Percentiles rank a stretch among this genome's conserved stretches.
phyloP scores from a whole-genome alignment of 2,329 filamentous ascomycete genomes.

The Incumbomyces delicatus region DNA sequence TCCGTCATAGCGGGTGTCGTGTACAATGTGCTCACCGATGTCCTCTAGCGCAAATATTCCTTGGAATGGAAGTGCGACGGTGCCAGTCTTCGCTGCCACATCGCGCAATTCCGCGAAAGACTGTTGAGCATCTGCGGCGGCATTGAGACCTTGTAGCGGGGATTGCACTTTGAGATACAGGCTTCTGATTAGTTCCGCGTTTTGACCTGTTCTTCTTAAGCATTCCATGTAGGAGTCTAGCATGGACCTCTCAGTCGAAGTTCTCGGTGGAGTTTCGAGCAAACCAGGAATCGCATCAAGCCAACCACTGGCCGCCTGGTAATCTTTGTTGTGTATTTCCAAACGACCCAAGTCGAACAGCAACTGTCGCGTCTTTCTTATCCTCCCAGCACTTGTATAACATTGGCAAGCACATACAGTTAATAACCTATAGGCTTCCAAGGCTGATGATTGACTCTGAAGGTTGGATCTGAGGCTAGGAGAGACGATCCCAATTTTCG shows the following conservation, averaged over 20 bases:
- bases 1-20: background rate
- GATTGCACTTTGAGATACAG: constrained; percentile 49
- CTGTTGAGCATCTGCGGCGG: constrained; percentile 7
- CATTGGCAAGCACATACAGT: constrained; percentile 58
- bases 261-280: constrained; percentile 72
- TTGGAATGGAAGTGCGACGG: constrained; percentile 54
- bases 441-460: background rate
- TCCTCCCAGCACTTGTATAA: constrained; percentile 55
- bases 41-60: constrained; percentile 34
- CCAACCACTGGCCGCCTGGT: constrained; percentile 60
- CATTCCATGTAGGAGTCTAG: constrained; percentile 78
- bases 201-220: constrained; percentile 63
- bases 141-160: constrained; percentile 37
- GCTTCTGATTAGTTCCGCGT: constrained; percentile 69
- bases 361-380: constrained; percentile 62
- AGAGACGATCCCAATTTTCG: background rate
- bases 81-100: constrained; percentile 58
- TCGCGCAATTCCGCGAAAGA: constrained; percentile 43
- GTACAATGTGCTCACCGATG: background rate
- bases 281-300: constrained; percentile 70
- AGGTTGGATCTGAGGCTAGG: background rate
- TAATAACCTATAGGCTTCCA: constrained; percentile 50
- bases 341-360: constrained; percentile 79
- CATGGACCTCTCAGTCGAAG: constrained; percentile 68
- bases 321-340: constrained; percentile 68